Evolutionary conservation across 352 stramenopile species (phyloP), one percentile per base, ranked within the genome.

Genomic region (Phytophthora idaei): DNA sequence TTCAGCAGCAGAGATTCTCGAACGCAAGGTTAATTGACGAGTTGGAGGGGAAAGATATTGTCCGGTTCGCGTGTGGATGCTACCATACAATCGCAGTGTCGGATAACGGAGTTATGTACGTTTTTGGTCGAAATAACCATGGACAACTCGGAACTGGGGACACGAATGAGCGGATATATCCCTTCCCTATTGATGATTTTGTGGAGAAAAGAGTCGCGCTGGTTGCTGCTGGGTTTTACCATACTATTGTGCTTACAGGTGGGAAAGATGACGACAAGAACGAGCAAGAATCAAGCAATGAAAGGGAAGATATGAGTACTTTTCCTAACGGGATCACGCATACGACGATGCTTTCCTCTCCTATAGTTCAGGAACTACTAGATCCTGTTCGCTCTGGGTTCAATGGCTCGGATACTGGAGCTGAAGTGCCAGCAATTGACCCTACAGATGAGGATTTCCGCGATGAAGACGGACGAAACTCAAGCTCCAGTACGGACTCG

Each of bases 81-180:
- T 98, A 98, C 57, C 94, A 98, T 61, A 95, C 89, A 0, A 65
- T 98, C 6, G 78, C 87, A 21, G 89, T 97, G 0, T 95, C 81
- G 4, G 85, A 97, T 10, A 97, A 89, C n/a, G 90, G 91, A 10
- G 76, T 97, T 37, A 60, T 98, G 36, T 98, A 94, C 61, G 94
- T 98, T 0, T 98, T 97, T 73, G 93, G 93, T 5, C 73, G 92
- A n/a, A 98, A 98, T 60, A 98, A 98, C 52, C 93, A 98, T 46
- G 94, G 94, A 0, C 94, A 98, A 71, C 67, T 98, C 1, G 94
- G 92, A 6, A 98, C 90, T 0, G 92, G 92, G 0, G 94, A 98
- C 55, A 93, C 87, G 1, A 93, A 77, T 25, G 94, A 98, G 65
- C 85, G 90, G 3, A 29, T 97, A 14, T 92, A 82, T 61, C 93